Conservation (phyloP, 164 flowering plant genomes). For the Sextonia rubra region DNA sequence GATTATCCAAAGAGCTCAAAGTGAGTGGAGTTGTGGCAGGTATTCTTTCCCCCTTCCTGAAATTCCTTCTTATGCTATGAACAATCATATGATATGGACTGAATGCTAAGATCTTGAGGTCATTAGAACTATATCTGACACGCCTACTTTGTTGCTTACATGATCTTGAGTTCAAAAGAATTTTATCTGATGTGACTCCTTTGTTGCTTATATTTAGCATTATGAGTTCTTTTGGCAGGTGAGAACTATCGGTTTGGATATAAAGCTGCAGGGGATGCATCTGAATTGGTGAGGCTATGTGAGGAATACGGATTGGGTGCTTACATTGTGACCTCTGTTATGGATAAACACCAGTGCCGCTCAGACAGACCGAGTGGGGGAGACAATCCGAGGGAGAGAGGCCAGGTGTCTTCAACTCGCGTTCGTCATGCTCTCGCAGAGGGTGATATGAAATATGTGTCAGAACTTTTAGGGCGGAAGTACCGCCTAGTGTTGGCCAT, state of each 20-base stretch:
- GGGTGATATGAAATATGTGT: constrained; percentile 80
- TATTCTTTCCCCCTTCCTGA: constrained; percentile 15
- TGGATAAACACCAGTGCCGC: constrained; percentile 61
- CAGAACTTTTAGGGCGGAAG: constrained; percentile 76
- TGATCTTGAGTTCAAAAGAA: too few relatives aligned
- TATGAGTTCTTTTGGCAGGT: constrained; percentile 39
- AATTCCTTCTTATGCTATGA: neutral
- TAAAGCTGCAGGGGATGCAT: constrained; percentile 85
- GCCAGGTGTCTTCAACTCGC: constrained; percentile 94
- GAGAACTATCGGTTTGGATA: constrained; percentile 94
- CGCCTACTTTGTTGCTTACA: too few relatives aligned
- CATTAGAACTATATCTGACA: too few relatives aligned
- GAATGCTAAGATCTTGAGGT: neutral
- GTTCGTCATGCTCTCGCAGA: constrained; percentile 76
- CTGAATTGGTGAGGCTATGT: constrained; percentile 65
- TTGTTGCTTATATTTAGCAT: too few relatives aligned
- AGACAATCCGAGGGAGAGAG: constrained; percentile 51
- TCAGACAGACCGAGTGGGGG: constrained; percentile 7
- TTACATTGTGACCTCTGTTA: constrained; percentile 71
- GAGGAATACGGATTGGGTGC: constrained; percentile 67
- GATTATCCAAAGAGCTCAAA: constrained; percentile 66
- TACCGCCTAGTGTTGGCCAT: constrained; percentile 63
- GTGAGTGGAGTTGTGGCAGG: constrained; percentile 95
- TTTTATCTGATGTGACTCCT: too few relatives aligned
- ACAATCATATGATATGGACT: neutral